Evolutionary conservation across 805 yeast species (phyloP).

Genomic region (Zygoascus biomembranicola): DNA sequence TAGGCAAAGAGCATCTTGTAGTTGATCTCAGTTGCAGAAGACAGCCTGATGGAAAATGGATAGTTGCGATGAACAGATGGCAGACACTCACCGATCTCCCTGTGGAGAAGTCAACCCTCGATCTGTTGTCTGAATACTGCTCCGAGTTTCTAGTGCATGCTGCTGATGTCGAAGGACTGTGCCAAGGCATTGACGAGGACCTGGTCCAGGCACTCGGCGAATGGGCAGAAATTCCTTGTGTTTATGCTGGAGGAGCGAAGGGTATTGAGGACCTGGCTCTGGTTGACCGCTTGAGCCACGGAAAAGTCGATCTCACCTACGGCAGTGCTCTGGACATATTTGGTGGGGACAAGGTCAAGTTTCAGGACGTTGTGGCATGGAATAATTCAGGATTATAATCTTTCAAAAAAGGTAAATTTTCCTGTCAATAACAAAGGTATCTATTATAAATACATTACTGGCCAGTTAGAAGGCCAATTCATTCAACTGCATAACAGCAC

Average conservation of each 20-base stretch:
- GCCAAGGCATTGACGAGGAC: conserved; percentile 82
- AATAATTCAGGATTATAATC: conserved; percentile 33
- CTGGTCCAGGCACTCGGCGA: conserved; percentile 63
- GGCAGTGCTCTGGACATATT: conserved; percentile 93
- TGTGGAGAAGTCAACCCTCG: conserved; percentile 47
- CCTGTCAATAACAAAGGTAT: not conserved
- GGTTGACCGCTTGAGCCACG: conserved; percentile 61
- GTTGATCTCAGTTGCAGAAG: conserved; percentile 83
- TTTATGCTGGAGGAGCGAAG: conserved; percentile 97
- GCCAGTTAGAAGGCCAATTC: no score
- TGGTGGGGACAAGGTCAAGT: conserved; percentile 79
- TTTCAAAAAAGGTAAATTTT: no score
- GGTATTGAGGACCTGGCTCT: conserved; percentile 55
- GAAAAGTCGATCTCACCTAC: conserved; percentile 83
- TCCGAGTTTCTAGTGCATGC: conserved; percentile 91
- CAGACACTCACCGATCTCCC: conserved; percentile 70
- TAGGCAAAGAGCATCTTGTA: conserved; percentile 64
- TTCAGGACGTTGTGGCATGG: conserved; percentile 71
- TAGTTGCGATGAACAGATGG: conserved; percentile 98
- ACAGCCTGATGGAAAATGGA: conserved; percentile 49
- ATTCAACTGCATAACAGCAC: no score
- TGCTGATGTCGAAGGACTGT: conserved; percentile 96
- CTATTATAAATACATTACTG: not conserved
- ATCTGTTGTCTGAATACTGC: conserved; percentile 53
- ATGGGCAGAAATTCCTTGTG: conserved; percentile 73